Evolutionary conservation across 1,284 basidiomycete genomes (phyloP), one percentile per base, ranked within the genome.

Genomic region (Cryptococcus wingfieldii): DNA sequence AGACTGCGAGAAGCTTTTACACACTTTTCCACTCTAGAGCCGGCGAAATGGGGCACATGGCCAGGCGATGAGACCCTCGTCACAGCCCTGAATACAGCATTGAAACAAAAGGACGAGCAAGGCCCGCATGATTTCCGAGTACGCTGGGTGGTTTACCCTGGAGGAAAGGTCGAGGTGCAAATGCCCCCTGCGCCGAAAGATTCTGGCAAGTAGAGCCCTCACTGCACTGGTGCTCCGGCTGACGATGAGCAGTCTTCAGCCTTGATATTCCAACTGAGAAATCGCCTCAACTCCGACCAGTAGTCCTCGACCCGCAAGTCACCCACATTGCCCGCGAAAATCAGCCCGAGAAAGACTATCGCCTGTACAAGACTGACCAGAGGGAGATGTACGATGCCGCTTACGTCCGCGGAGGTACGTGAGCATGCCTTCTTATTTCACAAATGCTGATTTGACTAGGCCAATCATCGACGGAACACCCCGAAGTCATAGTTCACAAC

Each of bases 311-410:
- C 56, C 61, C 64, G 1, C 19, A 43, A 8, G 34, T 47, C 2
- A 60, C 54, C 6, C 38, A 55, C 1, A 14, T 53, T 3, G 47
- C 38, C 1, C n/a, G 5, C 1, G 58, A 65, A 18, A 19, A 37
- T 8, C 27, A 13, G 9, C 44, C 50, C 8, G 50, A 63, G 16
- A 46, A 46, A 12, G 58, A 62, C 51, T 56, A 55, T 38, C 51
- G 72, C 19, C 43, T 70, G 45, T 64, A 67, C 64, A 76, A 76
- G 54, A 76, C 72, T 4, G 60, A 58, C 10, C 38, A 65, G 19
- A 60, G 75, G 7, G 43, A 45, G 4, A 60, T 72, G 18, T 77
- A 77, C 60, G 68, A 70, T 38, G 51, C 43, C 4, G 70, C 69
- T 1, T 51, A 59, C 18, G 53, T 44, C 4, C 60, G 71, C 18